phyloP scores from a whole-genome alignment of 768 basidiomycete species.

The Russula sp. region DNA sequence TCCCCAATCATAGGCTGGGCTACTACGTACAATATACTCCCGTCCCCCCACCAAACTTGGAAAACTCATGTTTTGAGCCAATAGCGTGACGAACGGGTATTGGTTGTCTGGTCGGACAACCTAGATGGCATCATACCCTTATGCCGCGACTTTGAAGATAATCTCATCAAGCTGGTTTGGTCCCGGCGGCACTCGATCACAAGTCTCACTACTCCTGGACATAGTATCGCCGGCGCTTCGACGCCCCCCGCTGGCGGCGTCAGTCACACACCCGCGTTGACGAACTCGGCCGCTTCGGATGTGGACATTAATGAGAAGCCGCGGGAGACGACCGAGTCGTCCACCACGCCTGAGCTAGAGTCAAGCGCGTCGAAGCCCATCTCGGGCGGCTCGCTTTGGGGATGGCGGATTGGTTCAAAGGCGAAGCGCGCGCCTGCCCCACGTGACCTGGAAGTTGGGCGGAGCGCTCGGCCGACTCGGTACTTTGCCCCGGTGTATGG shows the following conservation, averaged over 20 bases:
- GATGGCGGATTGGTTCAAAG: constrained; percentile 35
- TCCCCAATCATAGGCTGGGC: background rate
- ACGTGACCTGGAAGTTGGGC: constrained; percentile 50
- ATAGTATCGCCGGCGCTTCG: constrained; percentile 35
- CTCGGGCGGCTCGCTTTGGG: constrained; percentile 32
- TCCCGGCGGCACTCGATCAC: constrained; percentile 36
- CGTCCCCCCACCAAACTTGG: constrained; percentile 5
- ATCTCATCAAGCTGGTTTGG: constrained; percentile 83
- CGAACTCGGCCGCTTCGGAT: constrained; percentile 53
- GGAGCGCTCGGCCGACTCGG: constrained; percentile 40
- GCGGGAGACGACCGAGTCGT: constrained; percentile 16
- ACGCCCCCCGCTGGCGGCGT: constrained; percentile 30
- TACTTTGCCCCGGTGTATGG: constrained; percentile 71
- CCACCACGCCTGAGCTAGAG: background rate
- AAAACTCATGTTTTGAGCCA: background rate
- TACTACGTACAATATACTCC: too few species aligned
- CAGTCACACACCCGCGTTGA: constrained; percentile 39
- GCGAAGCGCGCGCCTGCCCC: constrained; percentile 29
- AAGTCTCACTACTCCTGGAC: background rate
- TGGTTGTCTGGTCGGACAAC: constrained; percentile 83
- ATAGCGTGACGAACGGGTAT: constrained; percentile 78
- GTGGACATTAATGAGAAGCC: constrained; percentile 54
- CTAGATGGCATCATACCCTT: constrained; percentile 75
- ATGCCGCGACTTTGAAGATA: constrained; percentile 69
- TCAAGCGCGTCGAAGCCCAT: constrained; percentile 13